phyloP scores from a whole-genome alignment of 495 filamentous ascomycete genomes.

The Terfezia claveryi region DNA sequence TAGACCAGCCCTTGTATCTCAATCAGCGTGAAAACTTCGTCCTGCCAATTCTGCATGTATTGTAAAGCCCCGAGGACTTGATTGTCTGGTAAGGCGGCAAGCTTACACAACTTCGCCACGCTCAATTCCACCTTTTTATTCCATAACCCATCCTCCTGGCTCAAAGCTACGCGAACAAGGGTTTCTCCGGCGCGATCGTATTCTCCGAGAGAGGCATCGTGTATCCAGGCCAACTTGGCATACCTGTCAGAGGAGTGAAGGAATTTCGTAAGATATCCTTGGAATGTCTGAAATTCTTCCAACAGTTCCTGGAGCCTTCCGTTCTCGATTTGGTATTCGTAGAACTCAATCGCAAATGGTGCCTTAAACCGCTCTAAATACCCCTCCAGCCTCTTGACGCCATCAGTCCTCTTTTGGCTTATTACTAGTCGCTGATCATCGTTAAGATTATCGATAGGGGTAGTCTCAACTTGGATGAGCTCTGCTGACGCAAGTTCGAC shows the following conservation, averaged over 20 bases:
- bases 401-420: slow-evolving; percentile 4
- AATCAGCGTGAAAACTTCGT: slow-evolving; percentile 41
- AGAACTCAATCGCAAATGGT: slow-evolving; percentile 58
- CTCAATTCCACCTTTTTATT: slow-evolving; percentile 79
- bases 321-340: slow-evolving; percentile 46
- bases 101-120: slow-evolving; percentile 54
- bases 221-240: slow-evolving; percentile 77
- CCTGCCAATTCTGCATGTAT: slow-evolving; percentile 22
- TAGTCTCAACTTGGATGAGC: slow-evolving; percentile 9
- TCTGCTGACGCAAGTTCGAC: slow-evolving; percentile 30
- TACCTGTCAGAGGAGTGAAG: slow-evolving; percentile 45
- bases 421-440: slow-evolving; percentile 7
- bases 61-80: slow-evolving; percentile 16
- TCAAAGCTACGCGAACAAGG: slow-evolving; percentile 40
- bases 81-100: slow-evolving; percentile 31
- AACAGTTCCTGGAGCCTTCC: slow-evolving; percentile 45
- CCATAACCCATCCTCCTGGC: slow-evolving; percentile 56
- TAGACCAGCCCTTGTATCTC: slow-evolving; percentile 55
- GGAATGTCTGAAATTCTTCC: slow-evolving; percentile 36
- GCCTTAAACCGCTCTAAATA: slow-evolving; percentile 57
- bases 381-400: slow-evolving; percentile 27
- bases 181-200: slow-evolving; percentile 45
- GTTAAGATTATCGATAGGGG: slow-evolving; percentile 16
- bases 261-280: slow-evolving; percentile 47
- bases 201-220: slow-evolving; percentile 57